phyloP scores from a whole-genome alignment of 2,329 filamentous ascomycete species.

The Metarhizium brunneum region DNA sequence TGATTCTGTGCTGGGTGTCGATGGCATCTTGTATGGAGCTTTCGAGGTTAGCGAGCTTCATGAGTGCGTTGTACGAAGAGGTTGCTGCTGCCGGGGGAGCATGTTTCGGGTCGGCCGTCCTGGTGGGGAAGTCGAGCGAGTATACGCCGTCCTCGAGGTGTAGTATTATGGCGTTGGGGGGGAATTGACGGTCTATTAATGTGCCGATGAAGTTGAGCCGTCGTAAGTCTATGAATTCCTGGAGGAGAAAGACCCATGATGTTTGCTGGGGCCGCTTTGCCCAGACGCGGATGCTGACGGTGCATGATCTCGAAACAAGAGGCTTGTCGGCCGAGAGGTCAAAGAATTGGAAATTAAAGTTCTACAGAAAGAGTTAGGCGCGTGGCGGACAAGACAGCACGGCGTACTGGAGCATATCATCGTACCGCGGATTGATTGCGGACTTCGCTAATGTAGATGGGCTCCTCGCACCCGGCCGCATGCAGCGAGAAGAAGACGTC shows the following conservation, averaged over 20 bases:
- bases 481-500: constrained; percentile 87
- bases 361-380: constrained; percentile 31
- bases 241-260: constrained; percentile 56
- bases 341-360: constrained; percentile 83
- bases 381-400: background rate
- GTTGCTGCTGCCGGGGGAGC: constrained; percentile 43
- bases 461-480: constrained; percentile 52
- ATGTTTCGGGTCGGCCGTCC: constrained; percentile 41
- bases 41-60: constrained; percentile 81
- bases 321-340: constrained; percentile 59
- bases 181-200: constrained; percentile 61
- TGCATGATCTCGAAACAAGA: constrained; percentile 54
- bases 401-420: background rate
- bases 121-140: constrained; percentile 58
- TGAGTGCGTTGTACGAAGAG: constrained; percentile 78
- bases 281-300: constrained; percentile 66
- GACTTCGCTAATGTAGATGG: constrained; percentile 85
- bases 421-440: constrained; percentile 62
- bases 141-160: constrained; percentile 84
- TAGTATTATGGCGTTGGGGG: constrained; percentile 74
- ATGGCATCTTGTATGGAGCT: constrained; percentile 87
- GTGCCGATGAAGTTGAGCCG: constrained; percentile 70
- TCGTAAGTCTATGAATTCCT: constrained; percentile 62
- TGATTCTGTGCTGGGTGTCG: constrained; percentile 62
- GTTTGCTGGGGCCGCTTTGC: constrained; percentile 41